Percentiles rank a stretch among this genome's conserved stretches.
Conservation (phyloP, 2,329 filamentous ascomycete species). For the Penicillium brevicompactum region DNA sequence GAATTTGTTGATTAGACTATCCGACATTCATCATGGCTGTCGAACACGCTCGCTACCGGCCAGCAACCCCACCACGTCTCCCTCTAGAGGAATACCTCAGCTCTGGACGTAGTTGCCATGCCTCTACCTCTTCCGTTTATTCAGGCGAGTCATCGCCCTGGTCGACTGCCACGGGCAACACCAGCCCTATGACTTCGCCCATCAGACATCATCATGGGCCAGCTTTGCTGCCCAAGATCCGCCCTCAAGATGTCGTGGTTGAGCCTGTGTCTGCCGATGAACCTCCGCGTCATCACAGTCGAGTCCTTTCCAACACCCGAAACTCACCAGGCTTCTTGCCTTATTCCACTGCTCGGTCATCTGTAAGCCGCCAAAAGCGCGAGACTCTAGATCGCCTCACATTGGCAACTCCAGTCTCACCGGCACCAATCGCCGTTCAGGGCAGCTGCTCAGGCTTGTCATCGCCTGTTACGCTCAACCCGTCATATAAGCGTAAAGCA, state of each 20-base stretch:
- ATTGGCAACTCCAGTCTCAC: slow-evolving; percentile 50
- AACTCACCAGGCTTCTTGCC: slow-evolving; percentile 53
- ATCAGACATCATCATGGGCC: slow-evolving; percentile 75
- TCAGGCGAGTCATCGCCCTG: slow-evolving; percentile 70
- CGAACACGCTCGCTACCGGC: slow-evolving; percentile 46
- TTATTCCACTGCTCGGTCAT: slow-evolving; percentile 51
- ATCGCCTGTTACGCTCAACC: slow-evolving; percentile 62
- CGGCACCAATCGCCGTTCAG: slow-evolving; percentile 37
- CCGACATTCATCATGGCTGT: slow-evolving; percentile 41
- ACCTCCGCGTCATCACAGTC: slow-evolving; percentile 61
- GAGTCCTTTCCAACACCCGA: slow-evolving; percentile 56
- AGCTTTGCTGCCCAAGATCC: slow-evolving; percentile 80
- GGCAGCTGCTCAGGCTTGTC: slow-evolving; percentile 54
- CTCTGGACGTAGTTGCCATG: slow-evolving; percentile 59
- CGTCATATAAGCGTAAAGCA: slow-evolving; percentile 43
- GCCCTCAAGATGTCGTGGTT: slow-evolving; percentile 78
- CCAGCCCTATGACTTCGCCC: slow-evolving; percentile 69
- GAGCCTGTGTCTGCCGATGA: slow-evolving; percentile 55
- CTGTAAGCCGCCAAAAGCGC: slow-evolving; percentile 48
- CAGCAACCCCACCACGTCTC: slow-evolving; percentile 46
- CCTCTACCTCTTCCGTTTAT: slow-evolving; percentile 66
- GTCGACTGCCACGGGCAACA: slow-evolving; percentile 67
- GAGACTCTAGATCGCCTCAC: slow-evolving; percentile 49
- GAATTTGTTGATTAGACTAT: background rate
- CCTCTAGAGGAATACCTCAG: slow-evolving; percentile 36